Base-by-base conservation (phyloP, 2,329 filamentous ascomycete species). In the Arthroderma sp. region DNA sequence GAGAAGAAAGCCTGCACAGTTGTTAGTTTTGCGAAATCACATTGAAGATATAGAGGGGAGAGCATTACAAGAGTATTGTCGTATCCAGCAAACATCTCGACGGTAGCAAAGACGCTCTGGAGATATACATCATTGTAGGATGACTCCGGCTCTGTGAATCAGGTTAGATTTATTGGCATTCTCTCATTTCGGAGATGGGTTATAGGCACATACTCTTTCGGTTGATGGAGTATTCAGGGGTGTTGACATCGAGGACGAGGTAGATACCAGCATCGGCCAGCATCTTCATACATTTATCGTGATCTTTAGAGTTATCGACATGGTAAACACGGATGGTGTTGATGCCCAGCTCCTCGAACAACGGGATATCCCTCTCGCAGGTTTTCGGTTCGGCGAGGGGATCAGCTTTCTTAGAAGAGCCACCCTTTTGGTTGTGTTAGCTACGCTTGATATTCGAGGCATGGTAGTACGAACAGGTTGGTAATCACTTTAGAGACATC, bases 281-380 rank as follows among this genome's bases (percentile, higher is more conserved):
- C 38, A 75, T 72, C 49, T 73, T 70, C 88, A 95, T 95, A 72
- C 88, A 95, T 50, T 78, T 74, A 56, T 88, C 80, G 68, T 95
- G 88, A 63, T 81, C 67, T 55, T 72, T 69, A 42, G 80, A 80
- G 74, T 94, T 94, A 72, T 95, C 88, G 53, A 93, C 80, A 10
- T 83, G 86, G 74, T 94, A 95, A 50, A 94, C 83, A 64, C 88
- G 87, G 60, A 95, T 73, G 28, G 86, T 87, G 73, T 95, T 95
- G 67, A 94, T 71, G 40, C 87, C 86, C 42, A 95, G 73, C 53
- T 86, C 76, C 70, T 85, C 77, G 78, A 94, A 94, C 61, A 85
- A 72, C 42, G 69, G 66, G 55, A 94, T 82, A 59, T 94, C 86
- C 52, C 87, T 82, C 62, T 77, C 74, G 76, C 88, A 94, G 57